Evolutionary conservation across 2,329 filamentous ascomycete genomes (phyloP), one percentile per base, ranked within the genome.

Genomic region (Paracorniculantispora psalliotae): DNA sequence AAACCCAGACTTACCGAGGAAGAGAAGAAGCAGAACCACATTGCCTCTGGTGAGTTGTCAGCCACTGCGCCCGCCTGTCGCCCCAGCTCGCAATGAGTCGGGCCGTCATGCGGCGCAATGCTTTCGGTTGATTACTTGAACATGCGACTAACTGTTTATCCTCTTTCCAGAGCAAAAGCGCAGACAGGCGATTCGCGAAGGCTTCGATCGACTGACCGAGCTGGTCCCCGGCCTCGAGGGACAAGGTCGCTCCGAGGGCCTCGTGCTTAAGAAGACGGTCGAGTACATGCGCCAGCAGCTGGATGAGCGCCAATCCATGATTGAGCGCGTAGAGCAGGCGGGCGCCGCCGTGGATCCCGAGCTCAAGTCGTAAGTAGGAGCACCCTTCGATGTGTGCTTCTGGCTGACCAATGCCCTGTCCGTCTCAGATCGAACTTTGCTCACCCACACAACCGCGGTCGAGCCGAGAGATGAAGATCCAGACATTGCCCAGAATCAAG

Each of bases 141-240:
- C 21, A 15, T 21, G 17, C 19, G 4, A 19, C 49, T 37, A 46
- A 52, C 30, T 37, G 4, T 9, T 9, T 15, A 7, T 19, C 33
- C 47, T 21, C 25, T 12, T 53, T 5, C 15, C 59, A 78, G 74
- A 79, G 67, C 71, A 79, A 65, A 77, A 80, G 64, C 71, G 77
- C 39, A 70, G 77, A 30, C 71, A 77, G 61, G 89, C 88, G 15
- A 96, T 96, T 64, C 83, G 92, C 49, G 86, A 90, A 60, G 90
- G 89, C 59, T 96, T 96, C 71, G 91, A 96, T 71, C 83, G 86
- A 35, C 81, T 96, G 26, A 90, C 90, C 17, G 83, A 87, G 56
- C 80, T 96, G 33, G 90, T 96, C 1, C 92, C 92, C 0, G 91
- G 90, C 0, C 80, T 96, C 56, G 83, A 90, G 66, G 92, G 92